Evolutionary conservation across 768 basidiomycete species (phyloP).

Genomic region (Termitomyces titanicus): DNA sequence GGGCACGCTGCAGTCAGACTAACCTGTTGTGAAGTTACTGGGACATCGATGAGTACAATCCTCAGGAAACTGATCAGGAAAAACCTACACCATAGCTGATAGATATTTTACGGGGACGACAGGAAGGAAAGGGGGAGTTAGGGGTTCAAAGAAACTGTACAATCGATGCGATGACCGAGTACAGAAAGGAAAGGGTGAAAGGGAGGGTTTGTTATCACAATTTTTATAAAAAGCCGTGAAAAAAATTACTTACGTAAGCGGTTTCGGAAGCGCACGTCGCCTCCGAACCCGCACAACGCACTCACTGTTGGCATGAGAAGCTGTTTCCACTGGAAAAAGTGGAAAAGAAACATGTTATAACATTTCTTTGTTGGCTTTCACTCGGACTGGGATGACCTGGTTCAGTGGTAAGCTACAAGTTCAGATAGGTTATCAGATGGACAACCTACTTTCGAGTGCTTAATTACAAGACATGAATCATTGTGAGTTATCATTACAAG

Average conservation of each 20-base stretch:
- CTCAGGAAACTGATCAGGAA: slow-evolving; percentile 3
- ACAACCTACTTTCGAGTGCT: not conserved
- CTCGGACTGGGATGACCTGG: too few species aligned
- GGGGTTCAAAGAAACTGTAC: not conserved
- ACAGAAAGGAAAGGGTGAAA: slow-evolving; percentile 1
- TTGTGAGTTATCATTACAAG: slow-evolving; percentile 11
- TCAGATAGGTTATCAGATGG: not conserved
- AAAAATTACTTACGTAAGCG: slow-evolving; percentile 8
- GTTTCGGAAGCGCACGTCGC: slow-evolving; percentile 6
- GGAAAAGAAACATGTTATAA: too few species aligned
- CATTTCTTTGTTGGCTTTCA: too few species aligned
- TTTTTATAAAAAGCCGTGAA: slow-evolving; percentile 6
- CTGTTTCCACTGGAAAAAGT: too few species aligned
- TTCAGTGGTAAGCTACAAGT: too few species aligned
- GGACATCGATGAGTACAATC: slow-evolving; percentile 26
- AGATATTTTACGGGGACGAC: not conserved
- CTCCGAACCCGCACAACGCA: not conserved
- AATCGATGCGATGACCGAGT: slow-evolving; percentile 11
- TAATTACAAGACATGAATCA: not conserved
- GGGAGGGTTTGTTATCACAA: slow-evolving; percentile 10
- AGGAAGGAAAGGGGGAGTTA: not conserved
- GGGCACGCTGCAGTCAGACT: not conserved
- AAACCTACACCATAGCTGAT: slow-evolving; percentile 71
- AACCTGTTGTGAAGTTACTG: slow-evolving; percentile 87
- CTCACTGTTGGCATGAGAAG: too few species aligned